Conservation (phyloP, 1,284 basidiomycete species). For the Butyriboletus appendiculatus region DNA sequence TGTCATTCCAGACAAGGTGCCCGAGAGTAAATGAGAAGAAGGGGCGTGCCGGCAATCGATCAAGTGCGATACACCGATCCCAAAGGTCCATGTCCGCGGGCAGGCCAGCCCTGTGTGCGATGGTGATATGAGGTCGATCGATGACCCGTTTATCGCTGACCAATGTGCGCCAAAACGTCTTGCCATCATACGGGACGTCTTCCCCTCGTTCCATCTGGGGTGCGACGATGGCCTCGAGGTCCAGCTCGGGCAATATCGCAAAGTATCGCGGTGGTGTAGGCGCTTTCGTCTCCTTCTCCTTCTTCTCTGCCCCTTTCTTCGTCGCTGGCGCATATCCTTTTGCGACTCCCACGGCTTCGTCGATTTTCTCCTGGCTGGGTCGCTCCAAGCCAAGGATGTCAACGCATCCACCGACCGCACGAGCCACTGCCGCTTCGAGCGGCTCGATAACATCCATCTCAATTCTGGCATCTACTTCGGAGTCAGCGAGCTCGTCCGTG, state of each 20-base stretch:
- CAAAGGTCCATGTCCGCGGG: conserved; percentile 56
- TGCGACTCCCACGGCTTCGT: conserved; percentile 58
- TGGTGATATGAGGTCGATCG: conserved; percentile 79
- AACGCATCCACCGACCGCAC: conserved; percentile 62
- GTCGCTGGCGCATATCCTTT: conserved; percentile 47
- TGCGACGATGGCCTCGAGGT: conserved; percentile 54
- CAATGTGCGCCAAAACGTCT: conserved; percentile 53
- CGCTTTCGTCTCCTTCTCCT: conserved; percentile 36
- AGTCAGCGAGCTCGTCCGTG: conserved; percentile 64
- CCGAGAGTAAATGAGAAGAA: conserved; percentile 65
- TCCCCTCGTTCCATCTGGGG: conserved; percentile 34
- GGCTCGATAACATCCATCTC: conserved; percentile 62
- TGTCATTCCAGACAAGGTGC: conserved; percentile 73
- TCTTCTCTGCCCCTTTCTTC: conserved; percentile 40
- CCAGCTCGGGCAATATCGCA: conserved; percentile 73
- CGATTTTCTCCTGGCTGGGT: conserved; percentile 59
- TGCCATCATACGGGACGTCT: conserved; percentile 32
- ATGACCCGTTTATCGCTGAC: conserved; percentile 52
- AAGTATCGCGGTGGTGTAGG: conserved; percentile 59
- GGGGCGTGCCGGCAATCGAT: conserved; percentile 45
- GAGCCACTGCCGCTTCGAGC: conserved; percentile 55
- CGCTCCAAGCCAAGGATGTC: conserved; percentile 48
- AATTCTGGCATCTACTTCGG: conserved; percentile 66
- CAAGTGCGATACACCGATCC: conserved; percentile 60
- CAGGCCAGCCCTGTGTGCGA: conserved; percentile 73